phyloP scores from a whole-genome alignment of 176 grass and related monocot species.

The Rhynchospora tenuis region DNA sequence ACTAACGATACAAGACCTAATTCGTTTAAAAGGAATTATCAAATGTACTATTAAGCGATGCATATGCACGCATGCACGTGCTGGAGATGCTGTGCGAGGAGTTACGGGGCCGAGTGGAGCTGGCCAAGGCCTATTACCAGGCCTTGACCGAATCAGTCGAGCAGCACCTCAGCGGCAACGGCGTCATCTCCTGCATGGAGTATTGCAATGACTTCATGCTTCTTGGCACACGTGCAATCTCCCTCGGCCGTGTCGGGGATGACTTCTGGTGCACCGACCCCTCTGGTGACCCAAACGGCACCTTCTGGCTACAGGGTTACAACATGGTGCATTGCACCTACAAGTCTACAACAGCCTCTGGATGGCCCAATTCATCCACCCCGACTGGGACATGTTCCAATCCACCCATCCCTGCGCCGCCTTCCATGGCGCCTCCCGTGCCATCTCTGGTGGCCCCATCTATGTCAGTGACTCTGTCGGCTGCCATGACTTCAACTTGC shows the following conservation, averaged over 20 bases:
- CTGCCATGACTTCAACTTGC: slow-evolving; percentile 55
- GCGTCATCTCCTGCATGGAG: slow-evolving; percentile 94
- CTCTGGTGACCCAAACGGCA: slow-evolving; percentile 57
- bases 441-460: slow-evolving; percentile 79
- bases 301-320: slow-evolving; percentile 90
- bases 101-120: slow-evolving; percentile 60
- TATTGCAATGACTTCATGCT: slow-evolving; percentile 99
- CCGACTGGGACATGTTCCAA: slow-evolving; percentile 99
- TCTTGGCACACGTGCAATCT: slow-evolving; percentile 68
- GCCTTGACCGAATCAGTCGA: slow-evolving; percentile 58
- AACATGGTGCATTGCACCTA: slow-evolving; percentile 99
- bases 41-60: too few species aligned
- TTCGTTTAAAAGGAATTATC: too few species aligned
- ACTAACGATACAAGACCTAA: too few species aligned
- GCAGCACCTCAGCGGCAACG: slow-evolving; percentile 64
- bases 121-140: slow-evolving; percentile 58
- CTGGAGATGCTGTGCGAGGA: slow-evolving; percentile 91
- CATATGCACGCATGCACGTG: slow-evolving; percentile 30
- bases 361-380: slow-evolving; percentile 97
- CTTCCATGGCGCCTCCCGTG: slow-evolving; percentile 93
- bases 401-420: slow-evolving; percentile 82
- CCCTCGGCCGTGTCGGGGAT: slow-evolving; percentile 88
- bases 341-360: slow-evolving; percentile 90
- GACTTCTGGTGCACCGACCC: slow-evolving; percentile 99
- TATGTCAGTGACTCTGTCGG: slow-evolving; percentile 87